These are phyloP conservation scores for Neonectria sp. DNA, from an alignment of 2,329 filamentous ascomycete species.

Conservation along the genomic window DNA sequence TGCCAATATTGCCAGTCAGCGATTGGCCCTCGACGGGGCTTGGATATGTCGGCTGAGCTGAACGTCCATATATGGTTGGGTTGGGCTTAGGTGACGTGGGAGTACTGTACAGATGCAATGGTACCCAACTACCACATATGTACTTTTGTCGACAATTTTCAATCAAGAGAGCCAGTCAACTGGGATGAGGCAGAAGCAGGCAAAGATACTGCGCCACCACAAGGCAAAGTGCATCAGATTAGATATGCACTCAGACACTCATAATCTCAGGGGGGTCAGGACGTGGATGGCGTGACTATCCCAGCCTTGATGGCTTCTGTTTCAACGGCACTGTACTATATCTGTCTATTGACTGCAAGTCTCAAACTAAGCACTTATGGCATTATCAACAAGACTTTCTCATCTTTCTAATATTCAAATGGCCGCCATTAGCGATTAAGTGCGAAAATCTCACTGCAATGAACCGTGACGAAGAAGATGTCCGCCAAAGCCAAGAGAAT, in stretches of 20 bases:
- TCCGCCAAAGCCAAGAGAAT: not conserved
- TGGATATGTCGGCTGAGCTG: not conserved
- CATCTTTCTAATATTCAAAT: not conserved
- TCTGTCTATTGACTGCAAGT: not conserved
- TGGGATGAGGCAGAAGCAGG: not conserved
- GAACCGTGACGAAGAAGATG: not conserved
- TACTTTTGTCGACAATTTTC: not conserved
- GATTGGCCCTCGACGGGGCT: not conserved
- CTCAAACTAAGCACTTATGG: not conserved
- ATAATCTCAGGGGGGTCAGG: not conserved
- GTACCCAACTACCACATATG: not conserved
- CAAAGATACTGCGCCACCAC: not conserved
- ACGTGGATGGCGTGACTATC: too few relatives aligned
- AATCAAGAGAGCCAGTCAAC: constrained; percentile 1
- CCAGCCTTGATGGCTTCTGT: not conserved
- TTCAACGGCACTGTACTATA: not conserved
- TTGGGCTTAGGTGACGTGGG: not conserved
- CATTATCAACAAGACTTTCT: not conserved
- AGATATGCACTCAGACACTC: not conserved
- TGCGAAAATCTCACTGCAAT: not conserved
- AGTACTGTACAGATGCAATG: constrained; percentile 2
- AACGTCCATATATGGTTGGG: not conserved
- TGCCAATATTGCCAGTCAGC: not conserved
- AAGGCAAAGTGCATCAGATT: constrained; percentile 3
- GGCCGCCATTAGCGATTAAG: not conserved